Evolutionary conservation across 2,329 filamentous ascomycete genomes (phyloP), one percentile per base, ranked within the genome.

Genomic region (Fusarium incarnatum): DNA sequence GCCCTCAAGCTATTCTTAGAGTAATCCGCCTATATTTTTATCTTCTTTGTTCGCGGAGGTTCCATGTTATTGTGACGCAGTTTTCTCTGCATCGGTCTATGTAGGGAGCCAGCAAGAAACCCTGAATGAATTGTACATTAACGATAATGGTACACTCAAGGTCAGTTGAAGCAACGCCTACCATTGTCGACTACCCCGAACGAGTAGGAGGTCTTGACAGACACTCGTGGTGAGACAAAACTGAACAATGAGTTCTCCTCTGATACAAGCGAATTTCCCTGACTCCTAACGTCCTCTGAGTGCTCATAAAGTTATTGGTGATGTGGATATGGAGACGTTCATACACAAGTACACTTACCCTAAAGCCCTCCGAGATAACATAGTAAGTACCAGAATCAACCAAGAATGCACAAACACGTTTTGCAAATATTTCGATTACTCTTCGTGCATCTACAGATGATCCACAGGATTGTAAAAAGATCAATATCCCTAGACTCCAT

Each of bases 371-470:
- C 10, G 6, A 12, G 4, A 37, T 37, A 4, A 11, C 34, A n/a
- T n/a, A n/a, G 18, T 7, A n/a, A 37, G 5, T 12, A 37, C 10
- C 18, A n/a, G 18, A 37, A 12, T n/a, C n/a, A 37, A 37, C 18
- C 18, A 11, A n/a, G 18, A n/a, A n/a, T 37, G 6, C 34, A 37
- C 18, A 37, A 18, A 7, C 1, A 37, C 10, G 34, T 6, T 37
- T n/a, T 37, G 10, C 1, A 37, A 7, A 12, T n/a, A 11, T 37
- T 18, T n/a, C 9, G 7, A 2, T 0, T 37, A n/a, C 18, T 7
- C 10, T n/a, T n/a, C 10, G 11, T 37, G 10, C 10, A 7, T n/a
- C 5, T 4, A 7, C 0, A n/a, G 3, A 37, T 3, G n/a, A 4
- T 10, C 18, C n/a, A 6, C 34, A 11, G 6, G 32, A 37, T 18